Conservation (phyloP, 108 stramenopile species). For the Cyclotella sp. region DNA sequence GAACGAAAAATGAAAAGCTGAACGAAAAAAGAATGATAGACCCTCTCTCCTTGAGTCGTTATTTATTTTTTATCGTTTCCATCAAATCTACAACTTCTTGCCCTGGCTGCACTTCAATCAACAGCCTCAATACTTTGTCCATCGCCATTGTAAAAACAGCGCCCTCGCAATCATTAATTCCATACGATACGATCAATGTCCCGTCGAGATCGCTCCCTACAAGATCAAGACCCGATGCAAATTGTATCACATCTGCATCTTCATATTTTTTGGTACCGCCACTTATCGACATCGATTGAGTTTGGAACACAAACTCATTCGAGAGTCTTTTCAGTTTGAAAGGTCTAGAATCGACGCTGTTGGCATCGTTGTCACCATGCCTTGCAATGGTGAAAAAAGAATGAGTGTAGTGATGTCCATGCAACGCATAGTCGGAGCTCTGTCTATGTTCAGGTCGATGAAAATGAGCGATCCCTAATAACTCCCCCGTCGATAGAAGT, state of each 20-base stretch:
- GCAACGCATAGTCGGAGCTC: slow-evolving; percentile 71
- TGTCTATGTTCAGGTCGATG: slow-evolving; percentile 79
- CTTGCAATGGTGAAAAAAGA: slow-evolving; percentile 60
- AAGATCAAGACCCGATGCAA: slow-evolving; percentile 77
- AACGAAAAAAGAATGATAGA: too few species aligned
- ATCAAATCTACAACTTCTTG: slow-evolving; percentile 76
- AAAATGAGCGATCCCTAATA: slow-evolving; percentile 87
- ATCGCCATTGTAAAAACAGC: slow-evolving; percentile 43
- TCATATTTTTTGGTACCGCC: slow-evolving; percentile 26
- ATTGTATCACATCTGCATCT: slow-evolving; percentile 88
- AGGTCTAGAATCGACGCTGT: slow-evolving; percentile 12
- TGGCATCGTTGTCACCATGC: slow-evolving; percentile 56
- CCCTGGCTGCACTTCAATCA: slow-evolving; percentile 46
- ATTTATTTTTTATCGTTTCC: slow-evolving; percentile 5
- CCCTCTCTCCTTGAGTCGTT: not conserved
- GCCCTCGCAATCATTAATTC: slow-evolving; percentile 63
- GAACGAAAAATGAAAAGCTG: too few species aligned
- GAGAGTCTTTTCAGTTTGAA: slow-evolving; percentile 68
- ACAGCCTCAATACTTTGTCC: slow-evolving; percentile 37
- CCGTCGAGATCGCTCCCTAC: slow-evolving; percentile 51
- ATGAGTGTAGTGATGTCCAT: slow-evolving; percentile 89
- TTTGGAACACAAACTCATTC: slow-evolving; percentile 71
- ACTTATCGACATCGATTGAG: slow-evolving; percentile 28
- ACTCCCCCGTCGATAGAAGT: slow-evolving; percentile 60
- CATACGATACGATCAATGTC: slow-evolving; percentile 48